phyloP scores from a whole-genome alignment of 192 early-diverging fungal species.

The Rhizophagus clarus region DNA sequence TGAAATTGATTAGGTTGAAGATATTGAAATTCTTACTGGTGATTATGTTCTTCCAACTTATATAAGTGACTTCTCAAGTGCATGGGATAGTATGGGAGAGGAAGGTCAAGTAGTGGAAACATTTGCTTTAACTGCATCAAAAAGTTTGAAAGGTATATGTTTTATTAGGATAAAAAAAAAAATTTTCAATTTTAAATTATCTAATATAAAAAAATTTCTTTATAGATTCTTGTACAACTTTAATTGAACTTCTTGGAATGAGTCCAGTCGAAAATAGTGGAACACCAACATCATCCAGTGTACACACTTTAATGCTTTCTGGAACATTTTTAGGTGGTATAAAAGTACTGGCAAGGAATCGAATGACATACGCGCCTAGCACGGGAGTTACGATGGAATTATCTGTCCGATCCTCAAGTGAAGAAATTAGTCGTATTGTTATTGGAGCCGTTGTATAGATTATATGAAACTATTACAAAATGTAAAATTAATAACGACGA shows the following conservation, averaged over 20 bases:
- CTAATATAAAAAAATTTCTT: neutral
- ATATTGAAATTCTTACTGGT: constrained; percentile 76
- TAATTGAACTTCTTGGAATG: constrained; percentile 89
- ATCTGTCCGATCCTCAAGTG: constrained; percentile 72
- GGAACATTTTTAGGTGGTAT: constrained; percentile 86
- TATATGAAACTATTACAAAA: neutral
- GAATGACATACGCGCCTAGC: constrained; percentile 85
- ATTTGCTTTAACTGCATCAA: constrained; percentile 77
- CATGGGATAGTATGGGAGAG: constrained; percentile 79
- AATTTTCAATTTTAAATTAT: neutral
- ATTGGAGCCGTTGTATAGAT: constrained; percentile 76
- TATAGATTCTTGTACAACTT: constrained; percentile 64
- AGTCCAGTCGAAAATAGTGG: constrained; percentile 74
- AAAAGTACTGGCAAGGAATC: constrained; percentile 73
- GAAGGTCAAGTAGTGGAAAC: constrained; percentile 83
- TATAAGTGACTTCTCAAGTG: constrained; percentile 72
- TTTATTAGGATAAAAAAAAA: neutral
- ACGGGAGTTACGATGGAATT: constrained; percentile 93
- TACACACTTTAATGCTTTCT: constrained; percentile 83
- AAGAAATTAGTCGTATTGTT: constrained; percentile 69
- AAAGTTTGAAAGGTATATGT: constrained; percentile 69
- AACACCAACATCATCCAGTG: constrained; percentile 67
- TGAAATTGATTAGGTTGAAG: constrained; percentile 70
- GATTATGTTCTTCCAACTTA: constrained; percentile 93
- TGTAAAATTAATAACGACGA: neutral